Conservation (phyloP, 768 basidiomycete genomes). For the Tulasnella sp. region DNA sequence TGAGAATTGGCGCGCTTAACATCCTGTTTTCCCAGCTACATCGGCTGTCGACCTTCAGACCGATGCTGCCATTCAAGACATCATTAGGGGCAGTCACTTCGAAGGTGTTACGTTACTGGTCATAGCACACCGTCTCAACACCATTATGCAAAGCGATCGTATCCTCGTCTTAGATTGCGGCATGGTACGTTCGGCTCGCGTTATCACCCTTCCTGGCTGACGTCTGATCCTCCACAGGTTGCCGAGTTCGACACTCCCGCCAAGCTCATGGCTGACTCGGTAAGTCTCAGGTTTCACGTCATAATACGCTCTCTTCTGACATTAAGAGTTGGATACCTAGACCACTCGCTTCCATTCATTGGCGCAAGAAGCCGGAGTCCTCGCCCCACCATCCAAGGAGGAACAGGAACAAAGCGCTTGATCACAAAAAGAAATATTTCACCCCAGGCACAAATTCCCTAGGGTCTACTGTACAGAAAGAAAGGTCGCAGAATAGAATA, state of each 20-base stretch:
- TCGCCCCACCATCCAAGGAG: not conserved
- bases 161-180: slow-evolving; percentile 84
- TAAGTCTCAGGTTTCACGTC: slow-evolving; percentile 13
- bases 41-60: slow-evolving; percentile 91
- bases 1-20: slow-evolving; percentile 27
- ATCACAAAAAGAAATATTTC: not conserved
- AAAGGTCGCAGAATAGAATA: not conserved
- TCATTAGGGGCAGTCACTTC: slow-evolving; percentile 80
- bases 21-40: slow-evolving; percentile 58
- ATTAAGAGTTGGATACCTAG: not conserved
- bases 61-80: slow-evolving; percentile 84
- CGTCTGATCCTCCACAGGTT: slow-evolving; percentile 47
- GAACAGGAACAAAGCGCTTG: slow-evolving; percentile 5
- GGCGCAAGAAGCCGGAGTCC: slow-evolving; percentile 37
- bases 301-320: not conserved
- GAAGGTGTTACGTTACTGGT: slow-evolving; percentile 79
- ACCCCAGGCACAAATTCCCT: not conserved
- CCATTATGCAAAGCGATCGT: slow-evolving; percentile 78
- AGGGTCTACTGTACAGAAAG: not conserved
- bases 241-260: slow-evolving; percentile 80
- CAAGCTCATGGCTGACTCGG: slow-evolving; percentile 60
- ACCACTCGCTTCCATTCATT: slow-evolving; percentile 38
- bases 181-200: slow-evolving; percentile 48
- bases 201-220: not conserved
- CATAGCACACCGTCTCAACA: slow-evolving; percentile 75